Evolutionary conservation across 768 basidiomycete species (phyloP).

Genomic region (Fistulinella prunicolor): DNA sequence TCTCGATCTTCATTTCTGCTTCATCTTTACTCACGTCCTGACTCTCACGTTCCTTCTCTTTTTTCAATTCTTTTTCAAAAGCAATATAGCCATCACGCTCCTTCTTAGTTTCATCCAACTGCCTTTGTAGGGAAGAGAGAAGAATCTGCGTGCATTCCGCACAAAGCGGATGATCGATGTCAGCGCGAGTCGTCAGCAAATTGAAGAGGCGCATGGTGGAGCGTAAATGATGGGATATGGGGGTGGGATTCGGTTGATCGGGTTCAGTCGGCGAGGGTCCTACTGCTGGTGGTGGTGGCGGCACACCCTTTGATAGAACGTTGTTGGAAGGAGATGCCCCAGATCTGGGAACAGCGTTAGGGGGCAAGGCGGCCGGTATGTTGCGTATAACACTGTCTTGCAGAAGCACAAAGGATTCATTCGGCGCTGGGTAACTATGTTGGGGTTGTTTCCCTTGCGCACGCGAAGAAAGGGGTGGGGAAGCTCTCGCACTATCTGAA

Average conservation of each 20-base stretch:
- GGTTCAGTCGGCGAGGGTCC: slow-evolving; percentile 41
- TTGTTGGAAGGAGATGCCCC: slow-evolving; percentile 36
- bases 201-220: slow-evolving; percentile 75
- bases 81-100: slow-evolving; percentile 92
- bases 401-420: slow-evolving; percentile 88
- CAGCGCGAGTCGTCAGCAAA: slow-evolving; percentile 69
- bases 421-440: slow-evolving; percentile 54
- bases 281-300: slow-evolving; percentile 25
- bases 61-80: slow-evolving; percentile 84
- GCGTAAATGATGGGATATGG: slow-evolving; percentile 73
- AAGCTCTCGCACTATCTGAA: slow-evolving; percentile 30
- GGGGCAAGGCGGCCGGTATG: slow-evolving; percentile 56
- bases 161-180: slow-evolving; percentile 92
- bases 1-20: slow-evolving; percentile 70
- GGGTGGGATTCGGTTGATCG: slow-evolving; percentile 62
- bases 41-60: slow-evolving; percentile 72
- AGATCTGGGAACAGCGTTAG: slow-evolving; percentile 44
- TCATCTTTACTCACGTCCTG: slow-evolving; percentile 61
- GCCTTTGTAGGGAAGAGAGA: slow-evolving; percentile 67
- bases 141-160: slow-evolving; percentile 89
- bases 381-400: slow-evolving; percentile 77
- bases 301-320: slow-evolving; percentile 22
- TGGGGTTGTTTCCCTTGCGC: slow-evolving; percentile 61
- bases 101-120: slow-evolving; percentile 86
- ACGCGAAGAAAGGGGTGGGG: slow-evolving; percentile 48